Conservation (phyloP, 2,329 filamentous ascomycete genomes). For the Amauroascus verrucosus region DNA sequence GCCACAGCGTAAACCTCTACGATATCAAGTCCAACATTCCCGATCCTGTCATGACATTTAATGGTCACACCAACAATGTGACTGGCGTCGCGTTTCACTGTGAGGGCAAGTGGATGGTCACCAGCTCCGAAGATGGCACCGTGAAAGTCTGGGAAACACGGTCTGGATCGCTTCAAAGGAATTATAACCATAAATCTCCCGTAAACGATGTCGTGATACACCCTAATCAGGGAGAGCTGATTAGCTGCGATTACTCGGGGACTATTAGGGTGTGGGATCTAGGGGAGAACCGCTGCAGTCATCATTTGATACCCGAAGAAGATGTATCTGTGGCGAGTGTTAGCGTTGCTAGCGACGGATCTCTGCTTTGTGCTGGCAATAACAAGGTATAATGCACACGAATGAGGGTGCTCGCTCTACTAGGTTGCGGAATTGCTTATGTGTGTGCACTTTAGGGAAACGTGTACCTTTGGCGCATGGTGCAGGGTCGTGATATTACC, state of each 20-base stretch:
- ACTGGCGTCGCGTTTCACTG: conserved; percentile 97
- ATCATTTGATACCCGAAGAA: conserved; percentile 92
- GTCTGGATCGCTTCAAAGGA: conserved; percentile 74
- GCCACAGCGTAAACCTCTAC: conserved; percentile 90
- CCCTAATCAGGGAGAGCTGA: conserved; percentile 95
- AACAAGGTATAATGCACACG: conserved; percentile 55
- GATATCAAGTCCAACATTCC: conserved; percentile 98
- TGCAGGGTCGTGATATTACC: conserved; percentile 71
- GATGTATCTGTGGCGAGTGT: conserved; percentile 90
- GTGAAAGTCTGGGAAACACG: conserved; percentile 97
- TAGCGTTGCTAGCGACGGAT: conserved; percentile 89
- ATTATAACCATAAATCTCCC: conserved; percentile 78
- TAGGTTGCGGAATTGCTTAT: neutral
- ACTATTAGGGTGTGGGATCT: conserved; percentile 95
- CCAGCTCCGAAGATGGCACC: conserved; percentile 88
- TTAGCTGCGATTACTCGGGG: conserved; percentile 86
- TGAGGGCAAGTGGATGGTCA: conserved; percentile 99
- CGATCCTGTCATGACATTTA: conserved; percentile 82
- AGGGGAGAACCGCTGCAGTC: conserved; percentile 91
- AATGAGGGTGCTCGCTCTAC: too few relatives aligned
- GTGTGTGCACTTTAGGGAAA: conserved; percentile 56
- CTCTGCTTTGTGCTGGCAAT: conserved; percentile 84
- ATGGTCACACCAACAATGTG: conserved; percentile 91
- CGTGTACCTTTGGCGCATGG: conserved; percentile 93
- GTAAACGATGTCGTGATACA: conserved; percentile 99